Evolutionary conservation across 306 rosid species (phyloP).

Genomic region (Cyamopsis tetragonoloba): DNA sequence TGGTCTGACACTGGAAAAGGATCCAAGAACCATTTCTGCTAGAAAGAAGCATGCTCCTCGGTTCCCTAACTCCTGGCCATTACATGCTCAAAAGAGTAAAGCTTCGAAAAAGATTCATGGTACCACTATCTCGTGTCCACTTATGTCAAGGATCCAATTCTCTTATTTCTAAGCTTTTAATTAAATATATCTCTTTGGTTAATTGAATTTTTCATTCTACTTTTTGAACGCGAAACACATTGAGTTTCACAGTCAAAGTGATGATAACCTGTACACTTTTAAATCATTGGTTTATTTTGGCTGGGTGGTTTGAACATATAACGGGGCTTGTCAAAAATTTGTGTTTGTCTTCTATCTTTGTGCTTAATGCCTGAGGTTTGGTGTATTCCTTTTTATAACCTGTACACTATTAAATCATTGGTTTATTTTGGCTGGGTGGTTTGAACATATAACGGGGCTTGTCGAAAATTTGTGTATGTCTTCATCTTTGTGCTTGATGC

Average conservation of each 20-base stretch:
- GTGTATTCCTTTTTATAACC: too few species aligned
- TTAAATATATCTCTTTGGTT: not conserved
- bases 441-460: not conserved
- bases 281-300: conserved; percentile 7
- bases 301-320: conserved; percentile 1
- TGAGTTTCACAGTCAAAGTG: conserved; percentile 1
- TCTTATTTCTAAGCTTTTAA: conserved; percentile 22
- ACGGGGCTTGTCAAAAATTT: not conserved
- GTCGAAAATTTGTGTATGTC: not conserved
- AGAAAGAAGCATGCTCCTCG: conserved; percentile 58
- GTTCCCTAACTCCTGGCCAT: conserved; percentile 79
- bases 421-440: conserved; percentile 15
- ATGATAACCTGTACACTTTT: not conserved
- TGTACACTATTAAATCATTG: not conserved
- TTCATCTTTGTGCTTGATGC: conserved; percentile 4
- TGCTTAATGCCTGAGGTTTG: too few species aligned
- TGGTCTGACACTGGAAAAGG: conserved; percentile 55
- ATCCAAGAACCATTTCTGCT: conserved; percentile 45
- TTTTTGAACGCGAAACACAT: conserved; percentile 4
- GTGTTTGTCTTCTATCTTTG: too few species aligned
- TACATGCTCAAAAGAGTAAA: conserved; percentile 57
- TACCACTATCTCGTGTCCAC: conserved; percentile 27
- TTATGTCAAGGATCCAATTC: not conserved
- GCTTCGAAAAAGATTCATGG: conserved; percentile 62
- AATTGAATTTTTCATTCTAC: conserved; percentile 20